phyloP scores from a whole-genome alignment of 495 filamentous ascomycete species.

The Penicillium herquei region DNA sequence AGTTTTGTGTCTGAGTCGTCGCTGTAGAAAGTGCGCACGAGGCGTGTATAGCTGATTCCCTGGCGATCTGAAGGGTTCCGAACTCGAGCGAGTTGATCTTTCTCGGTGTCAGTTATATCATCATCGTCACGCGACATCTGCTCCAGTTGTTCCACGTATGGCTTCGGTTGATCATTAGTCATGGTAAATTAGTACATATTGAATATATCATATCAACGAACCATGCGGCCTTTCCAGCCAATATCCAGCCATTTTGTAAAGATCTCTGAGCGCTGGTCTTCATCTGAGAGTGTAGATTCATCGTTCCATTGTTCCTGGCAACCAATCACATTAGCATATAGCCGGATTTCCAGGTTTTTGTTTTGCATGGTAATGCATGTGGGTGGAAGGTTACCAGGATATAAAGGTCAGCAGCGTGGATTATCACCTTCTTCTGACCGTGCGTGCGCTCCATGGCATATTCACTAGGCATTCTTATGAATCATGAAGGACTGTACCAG shows the following conservation, averaged over 20 bases:
- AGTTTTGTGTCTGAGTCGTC: not conserved
- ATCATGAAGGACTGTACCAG: no score
- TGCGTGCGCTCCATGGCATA: not conserved
- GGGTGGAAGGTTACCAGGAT: not conserved
- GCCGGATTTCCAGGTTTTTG: not conserved
- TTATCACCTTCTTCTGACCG: not conserved
- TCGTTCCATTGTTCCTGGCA: not conserved
- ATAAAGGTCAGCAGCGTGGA: not conserved
- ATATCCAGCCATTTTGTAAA: not conserved
- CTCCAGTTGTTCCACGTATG: not conserved
- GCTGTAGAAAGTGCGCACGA: not conserved
- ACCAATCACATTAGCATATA: not conserved
- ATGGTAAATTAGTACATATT: not conserved
- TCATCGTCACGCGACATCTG: not conserved
- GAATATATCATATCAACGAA: not conserved
- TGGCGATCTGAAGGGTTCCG: not conserved
- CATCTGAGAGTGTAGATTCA: not conserved
- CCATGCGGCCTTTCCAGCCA: not conserved
- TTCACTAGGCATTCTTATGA: not conserved
- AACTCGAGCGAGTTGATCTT: not conserved
- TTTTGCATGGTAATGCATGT: not conserved
- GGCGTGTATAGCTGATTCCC: not conserved
- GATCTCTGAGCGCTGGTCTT: not conserved
- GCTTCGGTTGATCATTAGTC: not conserved
- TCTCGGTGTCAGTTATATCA: not conserved